Conservation (phyloP, 1,284 basidiomycete species). For the Fistulinella staudtii region DNA sequence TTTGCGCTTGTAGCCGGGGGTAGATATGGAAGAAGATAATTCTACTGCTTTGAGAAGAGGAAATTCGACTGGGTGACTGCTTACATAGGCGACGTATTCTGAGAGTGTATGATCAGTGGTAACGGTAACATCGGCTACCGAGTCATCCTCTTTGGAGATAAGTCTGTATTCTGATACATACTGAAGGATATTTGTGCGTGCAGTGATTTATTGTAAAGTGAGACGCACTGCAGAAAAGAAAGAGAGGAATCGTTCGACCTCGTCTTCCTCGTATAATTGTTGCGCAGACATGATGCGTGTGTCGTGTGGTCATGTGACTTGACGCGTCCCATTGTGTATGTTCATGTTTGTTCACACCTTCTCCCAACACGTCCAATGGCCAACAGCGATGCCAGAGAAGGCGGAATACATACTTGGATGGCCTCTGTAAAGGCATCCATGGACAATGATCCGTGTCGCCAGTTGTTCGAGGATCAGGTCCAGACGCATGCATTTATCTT, state of each 20-base stretch:
- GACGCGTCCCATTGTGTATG: constrained; percentile 22
- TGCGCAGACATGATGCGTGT: constrained; percentile 7
- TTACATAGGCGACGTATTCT: constrained; percentile 42
- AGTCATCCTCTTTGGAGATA: constrained; percentile 1
- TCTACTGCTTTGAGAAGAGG: constrained; percentile 29
- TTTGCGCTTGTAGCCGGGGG: constrained; percentile 37
- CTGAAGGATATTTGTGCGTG: constrained; percentile 30
- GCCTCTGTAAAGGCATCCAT: constrained; percentile 62
- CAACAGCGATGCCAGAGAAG: constrained; percentile 7
- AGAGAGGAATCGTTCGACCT: constrained; percentile 54
- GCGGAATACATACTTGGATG: constrained; percentile 57
- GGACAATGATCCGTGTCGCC: constrained; percentile 66
- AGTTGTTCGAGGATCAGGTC: constrained; percentile 66
- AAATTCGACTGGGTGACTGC: constrained; percentile 11
- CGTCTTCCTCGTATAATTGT: constrained; percentile 59
- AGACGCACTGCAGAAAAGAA: constrained; percentile 53
- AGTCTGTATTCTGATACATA: constrained; percentile 58
- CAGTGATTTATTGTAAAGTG: background rate
- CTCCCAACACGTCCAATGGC: constrained; percentile 12
- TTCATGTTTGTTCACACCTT: constrained; percentile 10
- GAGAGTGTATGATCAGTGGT: constrained; percentile 26
- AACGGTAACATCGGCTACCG: background rate
- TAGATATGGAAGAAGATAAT: constrained; percentile 44
- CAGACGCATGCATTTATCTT: constrained; percentile 72
- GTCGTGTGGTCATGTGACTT: constrained; percentile 28